Evolutionary conservation across 2,329 filamentous ascomycete genomes (phyloP), one percentile per base, ranked within the genome.

Genomic region (Calonectria pauciramosa): DNA sequence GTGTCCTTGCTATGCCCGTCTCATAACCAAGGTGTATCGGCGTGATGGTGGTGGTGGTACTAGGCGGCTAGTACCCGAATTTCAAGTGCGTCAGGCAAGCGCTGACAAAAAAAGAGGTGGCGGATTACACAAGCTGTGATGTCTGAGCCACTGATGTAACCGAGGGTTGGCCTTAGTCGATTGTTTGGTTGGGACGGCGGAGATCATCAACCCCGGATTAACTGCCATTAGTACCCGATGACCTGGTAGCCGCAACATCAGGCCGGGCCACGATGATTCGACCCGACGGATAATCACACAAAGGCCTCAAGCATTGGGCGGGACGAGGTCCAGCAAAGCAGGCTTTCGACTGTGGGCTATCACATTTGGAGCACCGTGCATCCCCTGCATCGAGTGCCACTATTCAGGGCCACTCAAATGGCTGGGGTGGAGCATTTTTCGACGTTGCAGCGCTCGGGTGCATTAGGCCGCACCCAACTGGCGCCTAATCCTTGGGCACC

Each of bases 401-500:
- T 63, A 63, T 49, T 60, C 52, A 68, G 64, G 51, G 63, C 78
- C 72, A 79, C 68, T 75, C 71, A 68, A 75, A 68, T 68, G 64
- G 66, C 20, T 68, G 52, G 41, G 54, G 80, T 81, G 80, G 80
- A 79, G 75, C 78, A 78, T 78, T 77, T 81, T 78, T 80, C 56
- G 71, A 70, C 73, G 72, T 75, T 66, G 65, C 76, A 78, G 69
- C 68, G 38, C 71, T 67, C 47, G 63, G 51, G 36, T 72, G 70
- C 68, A 72, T 80, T 77, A 77, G 80, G 79, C 77, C 67, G 73
- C 74, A 64, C 71, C 75, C 63, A 70, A 54, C 70, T 68, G 75
- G 72, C 75, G 80, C 80, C 80, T 74, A 75, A 80, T 65, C 36
- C 67, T 67, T 52, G 74, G 49, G 69, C 70, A 66, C 30, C 23